Evolutionary conservation across 192 early-diverging fungal species (phyloP).

Genomic region (Umbelopsis ramanniana): DNA sequence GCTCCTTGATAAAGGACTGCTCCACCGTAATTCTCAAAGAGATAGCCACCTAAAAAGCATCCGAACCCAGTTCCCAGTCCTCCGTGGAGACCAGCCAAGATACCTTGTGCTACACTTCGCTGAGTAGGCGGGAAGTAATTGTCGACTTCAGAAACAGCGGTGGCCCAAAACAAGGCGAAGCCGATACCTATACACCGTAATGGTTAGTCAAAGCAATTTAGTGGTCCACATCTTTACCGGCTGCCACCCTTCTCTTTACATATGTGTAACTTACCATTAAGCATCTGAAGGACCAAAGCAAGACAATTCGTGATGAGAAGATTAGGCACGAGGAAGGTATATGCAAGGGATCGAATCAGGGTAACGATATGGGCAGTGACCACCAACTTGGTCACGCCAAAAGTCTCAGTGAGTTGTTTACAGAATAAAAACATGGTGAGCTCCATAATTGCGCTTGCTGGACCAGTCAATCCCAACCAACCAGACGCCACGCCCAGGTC

Average conservation of each 20-base stretch:
- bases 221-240: too few species aligned
- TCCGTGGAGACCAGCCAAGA: constrained; percentile 25
- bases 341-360: constrained; percentile 10
- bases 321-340: constrained; percentile 15
- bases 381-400: constrained; percentile 26
- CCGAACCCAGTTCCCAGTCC: constrained; percentile 30
- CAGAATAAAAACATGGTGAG: constrained; percentile 25
- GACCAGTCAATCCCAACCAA: constrained; percentile 29
- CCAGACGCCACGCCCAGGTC: constrained; percentile 12
- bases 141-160: constrained; percentile 27
- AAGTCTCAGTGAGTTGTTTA: constrained; percentile 27
- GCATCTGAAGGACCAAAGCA: constrained; percentile 18
- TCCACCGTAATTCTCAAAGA: constrained; percentile 24
- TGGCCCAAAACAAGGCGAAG: constrained; percentile 31
- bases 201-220: neutral
- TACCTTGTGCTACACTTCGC: constrained; percentile 28
- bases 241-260: neutral
- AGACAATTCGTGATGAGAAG: constrained; percentile 16
- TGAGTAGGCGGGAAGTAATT: constrained; percentile 28
- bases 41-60: constrained; percentile 25
- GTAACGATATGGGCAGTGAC: constrained; percentile 22
- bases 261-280: neutral
- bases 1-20: constrained; percentile 6
- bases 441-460: constrained; percentile 25
- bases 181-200: neutral